Conservation (phyloP, 352 stramenopile genomes). For the Phytophthora podocarpi region DNA sequence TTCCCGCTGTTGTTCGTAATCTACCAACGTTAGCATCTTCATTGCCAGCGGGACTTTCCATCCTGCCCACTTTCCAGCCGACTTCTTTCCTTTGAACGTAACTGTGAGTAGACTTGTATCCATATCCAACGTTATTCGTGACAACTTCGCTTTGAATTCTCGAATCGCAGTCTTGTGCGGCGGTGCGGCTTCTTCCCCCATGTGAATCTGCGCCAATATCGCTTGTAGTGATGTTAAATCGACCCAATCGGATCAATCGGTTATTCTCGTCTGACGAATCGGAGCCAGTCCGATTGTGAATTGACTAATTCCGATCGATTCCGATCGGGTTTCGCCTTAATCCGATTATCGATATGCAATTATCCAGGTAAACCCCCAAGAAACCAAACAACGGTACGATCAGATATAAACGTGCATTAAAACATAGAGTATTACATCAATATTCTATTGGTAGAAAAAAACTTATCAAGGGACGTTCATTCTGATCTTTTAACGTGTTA, state of each 20-base stretch:
- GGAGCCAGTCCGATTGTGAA: neutral
- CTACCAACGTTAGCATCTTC: neutral
- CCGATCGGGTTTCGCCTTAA: no score
- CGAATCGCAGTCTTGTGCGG: neutral
- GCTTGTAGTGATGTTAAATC: conserved; percentile 1
- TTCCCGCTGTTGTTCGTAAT: conserved; percentile 1
- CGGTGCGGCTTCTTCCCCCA: neutral
- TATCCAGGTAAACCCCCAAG: neutral
- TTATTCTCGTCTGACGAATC: conserved; percentile 1
- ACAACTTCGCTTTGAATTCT: neutral
- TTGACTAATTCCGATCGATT: conserved; percentile 1
- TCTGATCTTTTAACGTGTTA: no score
- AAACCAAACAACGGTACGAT: neutral
- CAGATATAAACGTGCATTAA: neutral
- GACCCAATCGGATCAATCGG: neutral
- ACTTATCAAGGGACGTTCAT: no score
- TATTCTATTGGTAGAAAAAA: no score
- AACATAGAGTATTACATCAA: no score
- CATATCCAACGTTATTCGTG: neutral
- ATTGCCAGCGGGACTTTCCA: neutral
- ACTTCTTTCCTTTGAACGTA: neutral
- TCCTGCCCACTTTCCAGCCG: neutral
- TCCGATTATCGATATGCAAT: neutral
- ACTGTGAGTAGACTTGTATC: neutral
- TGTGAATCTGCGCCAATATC: neutral